phyloP scores from a whole-genome alignment of 495 filamentous ascomycete species.

The Talaromyces liani region DNA sequence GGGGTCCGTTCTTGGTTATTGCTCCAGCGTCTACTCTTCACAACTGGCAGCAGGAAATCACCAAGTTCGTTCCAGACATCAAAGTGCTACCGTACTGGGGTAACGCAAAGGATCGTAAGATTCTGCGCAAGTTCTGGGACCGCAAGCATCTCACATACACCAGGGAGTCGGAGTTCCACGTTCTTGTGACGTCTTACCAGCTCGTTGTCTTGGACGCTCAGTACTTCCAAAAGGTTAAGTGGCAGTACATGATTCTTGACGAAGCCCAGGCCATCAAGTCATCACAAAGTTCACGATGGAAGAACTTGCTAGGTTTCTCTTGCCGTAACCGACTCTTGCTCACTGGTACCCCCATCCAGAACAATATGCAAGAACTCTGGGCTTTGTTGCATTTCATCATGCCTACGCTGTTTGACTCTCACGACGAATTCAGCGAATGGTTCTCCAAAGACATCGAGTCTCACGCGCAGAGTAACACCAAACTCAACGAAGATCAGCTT shows the following conservation, averaged over 20 bases:
- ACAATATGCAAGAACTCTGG: conserved; percentile 99
- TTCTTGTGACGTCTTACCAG: conserved; percentile 94
- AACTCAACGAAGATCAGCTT: conserved; percentile 95
- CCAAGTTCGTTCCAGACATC: conserved; percentile 84
- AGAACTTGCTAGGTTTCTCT: conserved; percentile 85
- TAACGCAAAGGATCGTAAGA: conserved; percentile 86
- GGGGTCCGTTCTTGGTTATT: conserved; percentile 96
- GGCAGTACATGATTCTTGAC: conserved; percentile 99
- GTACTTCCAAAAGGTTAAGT: conserved; percentile 97
- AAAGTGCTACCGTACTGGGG: conserved; percentile 98
- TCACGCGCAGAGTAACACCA: conserved; percentile 96
- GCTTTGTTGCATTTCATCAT: conserved; percentile 98
- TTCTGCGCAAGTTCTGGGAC: conserved; percentile 98
- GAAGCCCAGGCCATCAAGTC: conserved; percentile 99
- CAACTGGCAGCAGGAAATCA: conserved; percentile 99
- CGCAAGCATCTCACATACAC: conserved; percentile 93
- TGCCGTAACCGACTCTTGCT: conserved; percentile 92
- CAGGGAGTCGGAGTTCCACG: conserved; percentile 88
- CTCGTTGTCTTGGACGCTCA: conserved; percentile 90
- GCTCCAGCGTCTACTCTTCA: conserved; percentile 93
- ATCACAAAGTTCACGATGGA: conserved; percentile 93
- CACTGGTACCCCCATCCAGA: conserved; percentile 97
- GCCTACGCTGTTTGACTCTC: conserved; percentile 95
- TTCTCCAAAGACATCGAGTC: conserved; percentile 99
- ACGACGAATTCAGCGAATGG: conserved; percentile 99